Evolutionary conservation across 225 moss, liverwort and hornwort species (phyloP), one percentile per base, ranked within the genome.

Genomic region (Asterella californica): DNA sequence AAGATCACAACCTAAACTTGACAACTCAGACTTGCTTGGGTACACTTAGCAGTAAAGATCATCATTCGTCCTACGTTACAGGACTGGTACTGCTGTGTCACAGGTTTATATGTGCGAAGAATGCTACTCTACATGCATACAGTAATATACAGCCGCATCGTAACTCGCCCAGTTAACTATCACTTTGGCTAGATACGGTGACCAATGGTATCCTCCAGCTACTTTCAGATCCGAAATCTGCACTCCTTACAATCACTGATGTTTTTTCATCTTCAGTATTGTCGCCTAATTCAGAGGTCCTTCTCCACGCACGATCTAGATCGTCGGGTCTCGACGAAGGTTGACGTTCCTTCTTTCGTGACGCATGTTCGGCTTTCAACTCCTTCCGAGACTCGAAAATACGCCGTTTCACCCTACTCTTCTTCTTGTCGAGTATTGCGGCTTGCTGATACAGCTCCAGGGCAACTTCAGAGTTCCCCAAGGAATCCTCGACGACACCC

Each of bases 351-450:
- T 68, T 70, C 66, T 90, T 95, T 22, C 93, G 87, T 0, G 92
- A 88, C 9, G 60, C 33, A 66, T 75, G 75, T 22, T 62, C 79
- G 25, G 32, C 48, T 71, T 79, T 70, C 37, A 76, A 72, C 33
- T 83, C 82, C 70, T 92, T 96, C 25, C 94, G 87, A 0, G 92
- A 91, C 85, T 90, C 86, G 45, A 96, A 96, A 79, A 90, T 92
- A 60, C 90, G 89, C 71, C 85, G 86, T 82, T 91, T 91, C 71
- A 92, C 85, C 38, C 88, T 83, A 76, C 88, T 94, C 67, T 90
- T 96, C 70, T 86, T 87, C 83, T 89, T 96, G 77, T 96, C 96
- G 54, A 75, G 22, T 75, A 85, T 87, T 30, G 88, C 87, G 78
- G 96, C 96, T 77, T 87, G 85, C 42, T 83, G 86, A 34, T 90